A percentile compares a stretch with the other conserved stretches of the same genome.
phyloP scores from a whole-genome alignment of 2,329 filamentous ascomycete genomes.

The Fusarium fracticaudum region DNA sequence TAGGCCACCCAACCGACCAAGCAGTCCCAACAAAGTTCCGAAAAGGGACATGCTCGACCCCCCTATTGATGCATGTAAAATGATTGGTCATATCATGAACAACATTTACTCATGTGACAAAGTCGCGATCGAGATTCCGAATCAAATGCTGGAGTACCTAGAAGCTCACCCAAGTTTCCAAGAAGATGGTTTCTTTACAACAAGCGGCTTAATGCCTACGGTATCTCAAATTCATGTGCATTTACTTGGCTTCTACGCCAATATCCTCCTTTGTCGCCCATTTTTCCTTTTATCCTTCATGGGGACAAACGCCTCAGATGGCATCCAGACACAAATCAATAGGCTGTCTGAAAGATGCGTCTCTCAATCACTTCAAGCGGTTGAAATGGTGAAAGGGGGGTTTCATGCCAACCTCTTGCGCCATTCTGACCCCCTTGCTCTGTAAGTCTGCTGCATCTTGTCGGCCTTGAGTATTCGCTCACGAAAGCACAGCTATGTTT shows the following conservation, averaged over 20 bases:
- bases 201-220: constrained; percentile 51
- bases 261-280: constrained; percentile 70
- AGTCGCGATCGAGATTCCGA: constrained; percentile 65
- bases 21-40: not conserved
- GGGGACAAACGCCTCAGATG: constrained; percentile 29
- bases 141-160: constrained; percentile 60
- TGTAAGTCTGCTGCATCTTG: constrained; percentile 55
- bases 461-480: not conserved
- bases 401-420: constrained; percentile 57
- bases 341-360: constrained; percentile 56
- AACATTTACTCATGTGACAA: constrained; percentile 68
- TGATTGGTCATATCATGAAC: constrained; percentile 67
- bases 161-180: constrained; percentile 59
- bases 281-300: constrained; percentile 70
- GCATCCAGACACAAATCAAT: constrained; percentile 48
- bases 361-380: constrained; percentile 49
- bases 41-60: constrained; percentile 57
- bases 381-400: constrained; percentile 58
- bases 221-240: constrained; percentile 71
- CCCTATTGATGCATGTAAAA: constrained; percentile 64
- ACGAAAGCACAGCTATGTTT: constrained; percentile 59
- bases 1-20: constrained; percentile 43
- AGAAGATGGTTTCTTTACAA: constrained; percentile 45
- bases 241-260: constrained; percentile 69
- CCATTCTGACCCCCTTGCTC: constrained; percentile 63